These are phyloP conservation scores for Grosmannia huntii DNA, from an alignment of 2,329 filamentous ascomycete genomes.

Conservation along the genomic window DNA sequence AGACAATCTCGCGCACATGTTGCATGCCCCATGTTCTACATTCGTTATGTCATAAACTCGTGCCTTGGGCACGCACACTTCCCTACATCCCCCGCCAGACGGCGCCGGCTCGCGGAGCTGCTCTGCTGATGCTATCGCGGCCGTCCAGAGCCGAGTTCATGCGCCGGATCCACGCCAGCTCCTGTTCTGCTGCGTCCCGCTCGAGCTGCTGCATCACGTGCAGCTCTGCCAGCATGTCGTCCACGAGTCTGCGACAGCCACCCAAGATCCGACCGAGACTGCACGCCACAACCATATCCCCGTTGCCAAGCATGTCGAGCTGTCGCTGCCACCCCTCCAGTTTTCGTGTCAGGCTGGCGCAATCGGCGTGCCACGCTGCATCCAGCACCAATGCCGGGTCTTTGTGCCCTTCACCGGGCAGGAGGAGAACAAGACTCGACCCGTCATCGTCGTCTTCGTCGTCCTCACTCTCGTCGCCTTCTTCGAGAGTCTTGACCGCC, in stretches of 20 bases:
- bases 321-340: slow-evolving; percentile 27
- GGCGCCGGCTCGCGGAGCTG: slow-evolving; percentile 24
- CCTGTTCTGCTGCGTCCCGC: slow-evolving; percentile 38
- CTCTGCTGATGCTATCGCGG: not conserved
- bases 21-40: not conserved
- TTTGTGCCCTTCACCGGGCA: not conserved
- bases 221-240: slow-evolving; percentile 50
- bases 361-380: slow-evolving; percentile 45
- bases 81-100: slow-evolving; percentile 30
- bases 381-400: slow-evolving; percentile 32
- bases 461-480: not conserved
- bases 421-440: not conserved
- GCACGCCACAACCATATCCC: slow-evolving; percentile 8
- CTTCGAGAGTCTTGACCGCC: slow-evolving; percentile 1
- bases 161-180: slow-evolving; percentile 45
- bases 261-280: slow-evolving; percentile 35
- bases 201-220: slow-evolving; percentile 50
- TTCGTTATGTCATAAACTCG: not conserved
- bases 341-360: slow-evolving; percentile 35
- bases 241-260: slow-evolving; percentile 34
- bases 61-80: not conserved
- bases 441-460: slow-evolving; percentile 8
- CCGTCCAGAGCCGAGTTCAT: slow-evolving; percentile 30
- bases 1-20: not conserved
- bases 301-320: slow-evolving; percentile 2